phyloP scores from a whole-genome alignment of 768 basidiomycete species.

The Fomitopsis pulvina region DNA sequence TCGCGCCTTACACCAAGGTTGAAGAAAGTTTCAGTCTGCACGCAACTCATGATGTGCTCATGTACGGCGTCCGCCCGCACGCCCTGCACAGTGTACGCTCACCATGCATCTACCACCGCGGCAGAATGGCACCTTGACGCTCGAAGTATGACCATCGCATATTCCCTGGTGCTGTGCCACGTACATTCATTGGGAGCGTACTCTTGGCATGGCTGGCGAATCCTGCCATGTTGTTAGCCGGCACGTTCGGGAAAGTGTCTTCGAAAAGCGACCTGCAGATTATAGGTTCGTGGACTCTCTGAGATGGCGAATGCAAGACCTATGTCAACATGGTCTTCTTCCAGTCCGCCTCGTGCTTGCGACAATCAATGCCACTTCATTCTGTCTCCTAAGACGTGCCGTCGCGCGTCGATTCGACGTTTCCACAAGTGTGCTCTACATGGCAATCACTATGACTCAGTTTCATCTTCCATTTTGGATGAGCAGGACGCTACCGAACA shows the following conservation, averaged over 20 bases:
- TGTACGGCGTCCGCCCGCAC: slow-evolving; percentile 52
- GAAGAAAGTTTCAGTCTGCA: slow-evolving; percentile 97
- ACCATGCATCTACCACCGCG: neutral
- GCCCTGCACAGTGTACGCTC: slow-evolving; percentile 43
- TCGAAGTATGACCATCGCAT: slow-evolving; percentile 81
- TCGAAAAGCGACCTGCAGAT: slow-evolving; percentile 69
- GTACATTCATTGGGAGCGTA: slow-evolving; percentile 79
- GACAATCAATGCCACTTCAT: slow-evolving; percentile 50
- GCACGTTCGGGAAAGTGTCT: slow-evolving; percentile 33
- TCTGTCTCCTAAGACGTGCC: slow-evolving; percentile 59
- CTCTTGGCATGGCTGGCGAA: slow-evolving; percentile 52
- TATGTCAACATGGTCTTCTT: neutral
- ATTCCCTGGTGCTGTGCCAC: slow-evolving; percentile 85
- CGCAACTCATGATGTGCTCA: slow-evolving; percentile 80
- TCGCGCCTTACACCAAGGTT: slow-evolving; percentile 91
- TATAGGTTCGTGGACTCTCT: slow-evolving; percentile 39
- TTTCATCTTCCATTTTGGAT: slow-evolving; percentile 95
- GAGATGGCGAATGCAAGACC: neutral
- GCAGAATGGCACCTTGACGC: neutral
- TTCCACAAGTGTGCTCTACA: slow-evolving; percentile 49
- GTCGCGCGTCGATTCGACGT: slow-evolving; percentile 60
- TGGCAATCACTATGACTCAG: slow-evolving; percentile 69
- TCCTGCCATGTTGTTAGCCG: slow-evolving; percentile 41
- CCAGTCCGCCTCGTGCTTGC: slow-evolving; percentile 74
- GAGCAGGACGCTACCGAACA: slow-evolving; percentile 90